Conservation (phyloP, 1,139 yeast species). For the Hemisphaericaspora subhashii region DNA sequence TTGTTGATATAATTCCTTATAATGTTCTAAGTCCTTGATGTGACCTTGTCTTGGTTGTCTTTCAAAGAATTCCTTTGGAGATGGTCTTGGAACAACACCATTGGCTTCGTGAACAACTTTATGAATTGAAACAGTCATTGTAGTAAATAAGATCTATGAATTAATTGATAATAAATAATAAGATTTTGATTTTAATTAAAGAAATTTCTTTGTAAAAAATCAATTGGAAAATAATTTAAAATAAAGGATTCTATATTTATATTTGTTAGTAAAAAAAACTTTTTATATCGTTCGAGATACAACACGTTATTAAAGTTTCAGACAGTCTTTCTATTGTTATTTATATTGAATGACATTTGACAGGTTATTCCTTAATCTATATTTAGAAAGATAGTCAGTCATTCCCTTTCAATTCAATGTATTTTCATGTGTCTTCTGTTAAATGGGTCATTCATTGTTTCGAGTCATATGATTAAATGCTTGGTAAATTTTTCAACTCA, state of each 20-base stretch:
- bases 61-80: slow-evolving; percentile 75
- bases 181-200: slow-evolving; percentile 1
- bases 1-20: slow-evolving; percentile 69
- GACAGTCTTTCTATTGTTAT: too few relatives aligned
- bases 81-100: slow-evolving; percentile 56
- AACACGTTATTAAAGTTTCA: not conserved
- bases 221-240: not conserved
- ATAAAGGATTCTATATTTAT: not conserved
- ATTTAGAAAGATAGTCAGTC: too few relatives aligned
- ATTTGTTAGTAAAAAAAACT: not conserved
- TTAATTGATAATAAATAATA: slow-evolving; percentile 2
- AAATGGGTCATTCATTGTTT: too few relatives aligned
- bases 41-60: slow-evolving; percentile 65
- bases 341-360: too few relatives aligned
- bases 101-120: slow-evolving; percentile 82
- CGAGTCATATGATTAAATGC: too few relatives aligned
- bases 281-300: not conserved
- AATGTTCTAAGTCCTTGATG: slow-evolving; percentile 59
- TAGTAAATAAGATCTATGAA: slow-evolving; percentile 7
- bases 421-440: too few relatives aligned
- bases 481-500: too few relatives aligned
- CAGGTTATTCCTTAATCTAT: too few relatives aligned
- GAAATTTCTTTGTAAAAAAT: not conserved
- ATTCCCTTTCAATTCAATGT: too few relatives aligned
- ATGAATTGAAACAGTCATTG: slow-evolving; percentile 27